These are phyloP conservation scores for Monotropa hypopitys DNA, from an alignment of 179 eudicot species.

Conservation along the genomic window DNA sequence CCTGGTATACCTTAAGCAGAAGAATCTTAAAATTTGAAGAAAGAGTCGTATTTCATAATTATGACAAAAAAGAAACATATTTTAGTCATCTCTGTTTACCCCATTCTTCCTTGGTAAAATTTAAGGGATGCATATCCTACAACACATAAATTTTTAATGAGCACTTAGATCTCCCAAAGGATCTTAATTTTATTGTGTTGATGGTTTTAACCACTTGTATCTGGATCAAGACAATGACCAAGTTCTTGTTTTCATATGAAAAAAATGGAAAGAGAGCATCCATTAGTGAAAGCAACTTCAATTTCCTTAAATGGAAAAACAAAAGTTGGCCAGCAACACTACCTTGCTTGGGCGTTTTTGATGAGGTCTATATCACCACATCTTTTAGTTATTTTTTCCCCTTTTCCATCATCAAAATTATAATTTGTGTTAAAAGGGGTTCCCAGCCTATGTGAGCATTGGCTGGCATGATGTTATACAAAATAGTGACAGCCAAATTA, in stretches of 20 bases:
- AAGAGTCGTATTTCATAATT: too few relatives aligned
- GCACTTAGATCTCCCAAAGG: too few relatives aligned
- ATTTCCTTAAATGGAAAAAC: not conserved
- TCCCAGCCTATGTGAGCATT: not conserved
- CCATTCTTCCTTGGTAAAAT: too few relatives aligned
- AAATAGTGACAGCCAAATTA: too few relatives aligned
- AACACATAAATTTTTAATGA: too few relatives aligned
- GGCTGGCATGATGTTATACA: not conserved
- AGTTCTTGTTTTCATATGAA: not conserved
- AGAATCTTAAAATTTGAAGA: too few relatives aligned
- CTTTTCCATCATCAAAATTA: too few relatives aligned
- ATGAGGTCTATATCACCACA: not conserved
- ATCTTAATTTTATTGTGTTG: too few relatives aligned
- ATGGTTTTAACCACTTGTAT: not conserved
- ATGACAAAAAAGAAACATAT: too few relatives aligned
- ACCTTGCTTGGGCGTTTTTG: not conserved
- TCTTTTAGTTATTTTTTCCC: not conserved
- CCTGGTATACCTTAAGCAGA: too few relatives aligned
- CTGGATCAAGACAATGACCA: conserved; percentile 1
- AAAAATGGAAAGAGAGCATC: not conserved
- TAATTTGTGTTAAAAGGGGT: not conserved
- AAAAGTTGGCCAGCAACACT: not conserved
- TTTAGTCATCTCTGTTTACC: too few relatives aligned
- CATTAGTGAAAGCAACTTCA: not conserved
- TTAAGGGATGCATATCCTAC: too few relatives aligned